These are phyloP conservation scores for Aureobasidium sp. DNA, from an alignment of 2,329 filamentous ascomycete genomes.

Conservation along the genomic window DNA sequence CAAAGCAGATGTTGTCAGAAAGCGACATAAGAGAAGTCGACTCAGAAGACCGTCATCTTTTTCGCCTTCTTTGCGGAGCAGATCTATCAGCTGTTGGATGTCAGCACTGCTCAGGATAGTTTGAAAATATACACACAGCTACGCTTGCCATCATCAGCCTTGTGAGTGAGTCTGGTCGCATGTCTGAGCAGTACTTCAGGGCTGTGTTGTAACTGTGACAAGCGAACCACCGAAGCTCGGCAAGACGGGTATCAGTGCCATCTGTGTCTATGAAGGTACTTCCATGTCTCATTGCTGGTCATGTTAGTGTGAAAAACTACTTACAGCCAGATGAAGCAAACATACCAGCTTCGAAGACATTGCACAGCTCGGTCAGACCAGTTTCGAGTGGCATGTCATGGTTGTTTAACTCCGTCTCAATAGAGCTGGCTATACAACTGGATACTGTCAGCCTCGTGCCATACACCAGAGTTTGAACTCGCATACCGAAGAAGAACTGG, in stretches of 20 bases:
- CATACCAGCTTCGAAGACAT: conserved; percentile 44
- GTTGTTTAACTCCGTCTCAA: conserved; percentile 31
- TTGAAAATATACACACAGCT: conserved; percentile 26
- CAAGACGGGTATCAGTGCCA: conserved; percentile 33
- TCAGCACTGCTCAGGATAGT: conserved; percentile 21
- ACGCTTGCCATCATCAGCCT: conserved; percentile 40
- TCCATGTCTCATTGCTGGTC: background rate
- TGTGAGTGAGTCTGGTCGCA: conserved; percentile 47
- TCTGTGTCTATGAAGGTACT: background rate
- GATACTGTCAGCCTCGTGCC: conserved; percentile 17
- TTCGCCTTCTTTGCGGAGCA: conserved; percentile 16
- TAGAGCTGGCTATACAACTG: conserved; percentile 36
- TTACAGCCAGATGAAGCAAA: background rate
- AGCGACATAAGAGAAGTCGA: conserved; percentile 62
- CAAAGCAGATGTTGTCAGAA: conserved; percentile 46
- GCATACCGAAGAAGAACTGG: conserved; percentile 54
- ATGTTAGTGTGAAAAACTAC: background rate
- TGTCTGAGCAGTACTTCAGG: conserved; percentile 52
- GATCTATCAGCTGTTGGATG: background rate
- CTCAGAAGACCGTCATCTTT: conserved; percentile 43
- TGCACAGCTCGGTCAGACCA: conserved; percentile 44
- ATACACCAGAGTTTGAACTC: background rate
- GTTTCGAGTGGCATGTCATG: conserved; percentile 22
- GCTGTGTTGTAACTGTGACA: conserved; percentile 74
- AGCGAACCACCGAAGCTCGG: conserved; percentile 77